Percentiles rank a stretch among this genome's conserved stretches.
Conservation (phyloP, 2,329 filamentous ascomycete genomes). For the Sporothrix pseudoabietina region DNA sequence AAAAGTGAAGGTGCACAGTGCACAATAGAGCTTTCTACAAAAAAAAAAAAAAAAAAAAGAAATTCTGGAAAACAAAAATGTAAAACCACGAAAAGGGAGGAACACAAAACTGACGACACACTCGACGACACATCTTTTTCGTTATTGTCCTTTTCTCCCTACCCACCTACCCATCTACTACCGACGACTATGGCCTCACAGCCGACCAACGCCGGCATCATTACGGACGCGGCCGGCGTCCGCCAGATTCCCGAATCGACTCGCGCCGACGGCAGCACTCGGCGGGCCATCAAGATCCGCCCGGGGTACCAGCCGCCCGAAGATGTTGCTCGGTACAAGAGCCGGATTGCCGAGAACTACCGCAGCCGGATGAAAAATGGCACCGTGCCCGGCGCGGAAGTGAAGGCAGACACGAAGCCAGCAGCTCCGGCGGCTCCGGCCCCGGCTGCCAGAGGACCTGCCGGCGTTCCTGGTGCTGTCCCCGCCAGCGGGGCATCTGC, state of each 20-base stretch:
- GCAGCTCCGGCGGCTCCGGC: background rate
- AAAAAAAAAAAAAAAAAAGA: background rate
- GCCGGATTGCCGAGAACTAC: constrained; percentile 82
- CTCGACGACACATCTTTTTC: background rate
- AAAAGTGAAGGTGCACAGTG: background rate
- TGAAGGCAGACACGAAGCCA: background rate
- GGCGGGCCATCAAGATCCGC: constrained; percentile 90
- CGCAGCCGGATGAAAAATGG: constrained; percentile 71
- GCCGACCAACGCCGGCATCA: constrained; percentile 67
- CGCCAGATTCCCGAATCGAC: constrained; percentile 87
- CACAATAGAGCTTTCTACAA: background rate
- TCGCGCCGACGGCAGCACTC: constrained; percentile 84
- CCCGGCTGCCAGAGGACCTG: background rate
- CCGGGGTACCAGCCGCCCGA: constrained; percentile 93
- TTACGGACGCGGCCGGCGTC: constrained; percentile 77
- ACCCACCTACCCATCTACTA: background rate
- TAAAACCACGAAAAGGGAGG: background rate
- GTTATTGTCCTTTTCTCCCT: background rate
- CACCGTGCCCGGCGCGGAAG: constrained; percentile 70
- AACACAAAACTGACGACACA: background rate
- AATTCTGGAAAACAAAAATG: background rate
- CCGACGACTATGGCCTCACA: constrained; percentile 25
- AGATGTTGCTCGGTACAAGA: constrained; percentile 95
- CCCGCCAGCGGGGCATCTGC: background rate
- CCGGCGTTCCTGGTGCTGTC: background rate